Base-by-base conservation (phyloP, 306 rosid genomes). In the Trifolium pratense region DNA sequence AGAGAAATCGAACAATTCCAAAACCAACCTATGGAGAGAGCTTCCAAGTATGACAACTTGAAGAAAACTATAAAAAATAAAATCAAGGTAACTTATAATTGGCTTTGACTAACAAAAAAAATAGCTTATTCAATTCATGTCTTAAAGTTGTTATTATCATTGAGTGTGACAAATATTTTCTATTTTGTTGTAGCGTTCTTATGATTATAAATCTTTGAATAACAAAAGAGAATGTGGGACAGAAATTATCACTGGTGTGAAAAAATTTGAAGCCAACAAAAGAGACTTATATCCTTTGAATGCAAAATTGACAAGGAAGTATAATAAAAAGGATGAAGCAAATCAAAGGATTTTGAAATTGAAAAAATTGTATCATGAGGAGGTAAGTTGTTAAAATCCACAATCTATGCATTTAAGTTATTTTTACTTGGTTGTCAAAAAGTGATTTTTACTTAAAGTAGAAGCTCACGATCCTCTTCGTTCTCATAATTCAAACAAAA, bases 1-100 rank as follows among this genome's bases (percentile, higher is more conserved):
- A 36, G 13, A 23, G 78, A 79, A 66, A 57, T 73, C 18, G 67
- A 79, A 16, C 63, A 73, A 45, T 73, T 79, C 57, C 69, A 66
- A 56, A 61, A 5, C 25, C 74, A 66, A 36, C 48, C 12, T 12
- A 23, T 13, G 49, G 75, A 73, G 57, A 67, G 26, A 32, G 59
- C 63, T 56, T 18, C 62, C n/a, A 51, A 42, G 1, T 39, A 11
- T 17, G 68, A 18, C 5, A 29, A 40, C 34, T 40, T 71, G 68
- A 70, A 64, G 49, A 72, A 70, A 13, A 40, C 11, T 23, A 5
- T 70, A 7, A 62, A 51, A 45, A 51, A 78, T 6, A 66, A 70
- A 51, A 78, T 78, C 60, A 63, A 43, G 43, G 73, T 78, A 40
- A 59, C 20, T 59, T 59, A 59, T 15, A 58, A 29, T 58, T 58